These are phyloP conservation scores for Penicillium fuscoglaucum DNA, from an alignment of 2,329 filamentous ascomycete genomes.

Conservation along the genomic window DNA sequence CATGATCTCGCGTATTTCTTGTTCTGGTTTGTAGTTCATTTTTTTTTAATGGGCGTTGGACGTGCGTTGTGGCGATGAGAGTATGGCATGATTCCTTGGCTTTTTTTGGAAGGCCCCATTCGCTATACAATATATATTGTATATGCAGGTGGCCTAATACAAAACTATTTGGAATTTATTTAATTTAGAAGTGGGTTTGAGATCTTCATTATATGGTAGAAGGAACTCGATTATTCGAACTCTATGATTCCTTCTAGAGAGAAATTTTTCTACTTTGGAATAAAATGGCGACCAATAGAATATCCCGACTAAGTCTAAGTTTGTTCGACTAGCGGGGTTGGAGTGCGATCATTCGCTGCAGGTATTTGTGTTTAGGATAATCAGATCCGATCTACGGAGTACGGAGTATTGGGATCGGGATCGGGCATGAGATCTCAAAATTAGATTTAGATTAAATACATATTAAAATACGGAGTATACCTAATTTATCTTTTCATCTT, in stretches of 20 bases:
- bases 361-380: conserved; percentile 6
- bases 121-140: not conserved
- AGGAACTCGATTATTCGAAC: not conserved
- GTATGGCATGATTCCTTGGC: not conserved
- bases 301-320: not conserved
- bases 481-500: no score
- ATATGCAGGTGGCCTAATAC: not conserved
- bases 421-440: conserved; percentile 1
- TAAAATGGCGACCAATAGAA: not conserved
- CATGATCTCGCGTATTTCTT: not conserved
- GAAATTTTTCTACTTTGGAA: not conserved
- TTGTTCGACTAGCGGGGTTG: conserved; percentile 2
- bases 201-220: not conserved
- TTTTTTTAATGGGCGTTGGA: no score
- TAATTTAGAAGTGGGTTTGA: not conserved
- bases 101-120: not conserved
- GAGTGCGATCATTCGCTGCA: conserved; percentile 6
- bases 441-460: not conserved
- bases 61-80: not conserved
- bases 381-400: conserved; percentile 8
- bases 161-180: not conserved
- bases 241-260: not conserved
- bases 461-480: not conserved
- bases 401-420: not conserved
- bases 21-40: not conserved